phyloP scores from a whole-genome alignment of 257 asterid genomes.

The Ocimum tenuiflorum region DNA sequence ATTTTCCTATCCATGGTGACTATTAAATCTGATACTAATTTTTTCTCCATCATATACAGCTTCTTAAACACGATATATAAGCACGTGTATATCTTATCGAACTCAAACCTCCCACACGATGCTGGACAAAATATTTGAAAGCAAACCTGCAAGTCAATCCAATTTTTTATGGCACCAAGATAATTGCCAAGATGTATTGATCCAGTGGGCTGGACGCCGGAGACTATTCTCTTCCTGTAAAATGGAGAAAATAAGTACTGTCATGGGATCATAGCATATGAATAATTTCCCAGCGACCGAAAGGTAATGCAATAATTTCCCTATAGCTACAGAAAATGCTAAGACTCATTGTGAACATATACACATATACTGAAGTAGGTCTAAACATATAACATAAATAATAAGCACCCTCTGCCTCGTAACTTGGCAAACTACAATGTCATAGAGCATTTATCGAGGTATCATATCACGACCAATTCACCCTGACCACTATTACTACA shows the following conservation, averaged over 20 bases:
- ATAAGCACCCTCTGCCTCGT: constrained; percentile 4
- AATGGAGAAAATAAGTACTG: constrained; percentile 9
- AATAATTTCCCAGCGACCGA: neutral
- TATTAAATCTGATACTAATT: neutral
- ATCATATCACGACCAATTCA: neutral
- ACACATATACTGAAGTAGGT: neutral
- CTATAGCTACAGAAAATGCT: neutral
- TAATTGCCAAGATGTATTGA: constrained; percentile 92
- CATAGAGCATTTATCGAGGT: neutral
- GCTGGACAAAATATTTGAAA: constrained; percentile 3
- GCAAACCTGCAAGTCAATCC: constrained; percentile 83
- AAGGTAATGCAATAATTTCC: neutral
- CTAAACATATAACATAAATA: neutral
- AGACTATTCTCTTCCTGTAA: constrained; percentile 86
- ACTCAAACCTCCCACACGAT: constrained; percentile 3
- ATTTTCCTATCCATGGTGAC: neutral
- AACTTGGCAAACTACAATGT: neutral
- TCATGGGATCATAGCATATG: neutral
- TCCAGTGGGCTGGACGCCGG: constrained; percentile 99
- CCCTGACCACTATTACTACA: neutral
- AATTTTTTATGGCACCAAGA: constrained; percentile 91
- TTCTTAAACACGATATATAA: neutral
- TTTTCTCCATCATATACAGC: neutral
- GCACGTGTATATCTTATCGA: neutral
- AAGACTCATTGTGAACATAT: neutral